Base-by-base conservation (phyloP, 2,329 filamentous ascomycete genomes). In the Orbilia blumenaviensis region DNA sequence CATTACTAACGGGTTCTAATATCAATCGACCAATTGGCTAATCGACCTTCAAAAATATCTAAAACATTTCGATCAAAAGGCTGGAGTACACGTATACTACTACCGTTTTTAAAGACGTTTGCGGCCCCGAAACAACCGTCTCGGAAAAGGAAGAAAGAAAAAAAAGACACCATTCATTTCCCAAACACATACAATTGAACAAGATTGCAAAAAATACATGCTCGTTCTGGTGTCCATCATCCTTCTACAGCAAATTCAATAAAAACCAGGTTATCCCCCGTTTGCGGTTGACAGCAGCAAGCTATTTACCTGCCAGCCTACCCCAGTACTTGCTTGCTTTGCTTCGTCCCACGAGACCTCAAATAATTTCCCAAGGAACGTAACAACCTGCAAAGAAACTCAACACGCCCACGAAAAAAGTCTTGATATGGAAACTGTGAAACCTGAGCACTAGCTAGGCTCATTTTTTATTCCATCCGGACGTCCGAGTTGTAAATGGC, bases 201-300 rank as follows among this genome's bases (percentile, higher is more conserved):
- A n/a, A n/a, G n/a, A 42, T 34, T 61, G 52, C 25, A 18, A 46
- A 42, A 34, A 34, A 16, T 10, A 8, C 63, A 16, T 12, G 27
- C 44, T 18, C 25, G 29, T 63, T 36, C 32, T 54, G 34, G 56
- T 34, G 54, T 29, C 16, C 52, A 54, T 71, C 10, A 23, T 32
- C 41, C 32, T 27, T 52, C 42, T 7, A 41, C 54, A 69, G 66
- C 56, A 46, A 32, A 34, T 66, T 36, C 29, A 21, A 64, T 10
- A n/a, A n/a, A n/a, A 56, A 56, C 67, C 23, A 66, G 67, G 60
- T 58, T 27, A 9, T 64, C 60, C 67, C 64, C 67, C 58, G 67
- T 72, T 72, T 72, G 60, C 67, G 41, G 60, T 63, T 41, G 21
- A 27, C 48, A 29, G 25, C 36, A n/a, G n/a, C n/a, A n/a, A n/a